Conservation (phyloP, 495 filamentous ascomycete species). For the Penicillium coffeae region DNA sequence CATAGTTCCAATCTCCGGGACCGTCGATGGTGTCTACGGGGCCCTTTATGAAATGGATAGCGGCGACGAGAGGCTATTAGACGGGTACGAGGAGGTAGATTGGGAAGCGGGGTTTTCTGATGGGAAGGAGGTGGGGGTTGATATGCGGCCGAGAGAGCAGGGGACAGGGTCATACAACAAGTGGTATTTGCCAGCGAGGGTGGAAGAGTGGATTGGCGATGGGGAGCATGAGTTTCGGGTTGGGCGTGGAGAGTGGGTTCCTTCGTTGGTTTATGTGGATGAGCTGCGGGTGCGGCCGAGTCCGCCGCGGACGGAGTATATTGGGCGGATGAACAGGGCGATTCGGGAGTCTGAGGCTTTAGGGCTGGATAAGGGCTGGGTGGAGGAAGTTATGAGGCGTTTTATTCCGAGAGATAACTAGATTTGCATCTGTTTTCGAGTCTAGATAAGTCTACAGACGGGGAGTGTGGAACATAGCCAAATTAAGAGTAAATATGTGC, state of each 20-base stretch:
- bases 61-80: constrained; percentile 34
- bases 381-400: constrained; percentile 52
- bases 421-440: background rate
- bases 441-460: background rate
- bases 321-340: constrained; percentile 64
- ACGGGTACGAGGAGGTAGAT: constrained; percentile 42
- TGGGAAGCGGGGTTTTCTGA: constrained; percentile 9
- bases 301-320: constrained; percentile 57
- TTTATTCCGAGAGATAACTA: constrained; percentile 43
- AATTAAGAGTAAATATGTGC: background rate
- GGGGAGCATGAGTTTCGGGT: constrained; percentile 6
- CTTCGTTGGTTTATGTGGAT: constrained; percentile 58
- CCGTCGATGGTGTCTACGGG: constrained; percentile 48
- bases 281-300: constrained; percentile 34
- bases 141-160: constrained; percentile 43
- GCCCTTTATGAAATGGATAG: constrained; percentile 56
- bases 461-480: too few relatives aligned
- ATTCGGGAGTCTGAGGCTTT: constrained; percentile 55
- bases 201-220: constrained; percentile 33
- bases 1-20: constrained; percentile 19
- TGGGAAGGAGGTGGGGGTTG: constrained; percentile 19
- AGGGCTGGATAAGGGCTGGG: constrained; percentile 55
- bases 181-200: constrained; percentile 33
- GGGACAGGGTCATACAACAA: constrained; percentile 36
- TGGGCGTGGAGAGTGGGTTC: constrained; percentile 11